Conservation (phyloP, 306 rosid species). For the Cucumis melo region DNA sequence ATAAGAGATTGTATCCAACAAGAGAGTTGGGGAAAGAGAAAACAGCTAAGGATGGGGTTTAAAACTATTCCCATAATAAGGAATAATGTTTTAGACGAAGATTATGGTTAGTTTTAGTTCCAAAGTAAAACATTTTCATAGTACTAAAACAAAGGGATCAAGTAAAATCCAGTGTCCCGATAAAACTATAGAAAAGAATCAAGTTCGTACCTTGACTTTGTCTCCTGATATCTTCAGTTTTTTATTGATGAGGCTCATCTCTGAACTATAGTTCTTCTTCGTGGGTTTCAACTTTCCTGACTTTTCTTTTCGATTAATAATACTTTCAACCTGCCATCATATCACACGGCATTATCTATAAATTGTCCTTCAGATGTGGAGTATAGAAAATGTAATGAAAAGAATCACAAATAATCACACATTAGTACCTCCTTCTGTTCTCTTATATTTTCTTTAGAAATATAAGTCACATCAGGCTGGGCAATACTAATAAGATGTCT, state of each 20-base stretch:
- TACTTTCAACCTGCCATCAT: constrained; percentile 52
- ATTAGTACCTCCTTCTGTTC: constrained; percentile 48
- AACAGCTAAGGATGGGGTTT: neutral
- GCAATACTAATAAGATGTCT: constrained; percentile 28
- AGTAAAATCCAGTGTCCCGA: neutral
- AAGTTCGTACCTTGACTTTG: constrained; percentile 51
- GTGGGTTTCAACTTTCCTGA: constrained; percentile 42
- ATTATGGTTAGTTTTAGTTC: neutral
- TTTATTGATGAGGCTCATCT: constrained; percentile 40
- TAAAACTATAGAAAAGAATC: constrained; percentile 3
- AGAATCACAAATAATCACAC: neutral
- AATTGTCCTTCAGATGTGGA: neutral
- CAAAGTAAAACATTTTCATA: neutral
- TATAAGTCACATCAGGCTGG: constrained; percentile 43
- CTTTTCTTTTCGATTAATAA: constrained; percentile 37
- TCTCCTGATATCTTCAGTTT: constrained; percentile 80
- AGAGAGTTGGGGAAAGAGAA: neutral
- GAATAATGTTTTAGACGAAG: neutral
- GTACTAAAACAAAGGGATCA: neutral
- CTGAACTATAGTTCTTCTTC: constrained; percentile 44
- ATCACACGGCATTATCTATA: neutral
- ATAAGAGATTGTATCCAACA: neutral
- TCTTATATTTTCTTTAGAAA: constrained; percentile 40
- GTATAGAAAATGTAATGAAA: constrained; percentile 1
- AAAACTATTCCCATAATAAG: neutral